These are phyloP conservation scores for Asterophora lycoperdoides DNA, from an alignment of 768 basidiomycete species.

Conservation along the genomic window DNA sequence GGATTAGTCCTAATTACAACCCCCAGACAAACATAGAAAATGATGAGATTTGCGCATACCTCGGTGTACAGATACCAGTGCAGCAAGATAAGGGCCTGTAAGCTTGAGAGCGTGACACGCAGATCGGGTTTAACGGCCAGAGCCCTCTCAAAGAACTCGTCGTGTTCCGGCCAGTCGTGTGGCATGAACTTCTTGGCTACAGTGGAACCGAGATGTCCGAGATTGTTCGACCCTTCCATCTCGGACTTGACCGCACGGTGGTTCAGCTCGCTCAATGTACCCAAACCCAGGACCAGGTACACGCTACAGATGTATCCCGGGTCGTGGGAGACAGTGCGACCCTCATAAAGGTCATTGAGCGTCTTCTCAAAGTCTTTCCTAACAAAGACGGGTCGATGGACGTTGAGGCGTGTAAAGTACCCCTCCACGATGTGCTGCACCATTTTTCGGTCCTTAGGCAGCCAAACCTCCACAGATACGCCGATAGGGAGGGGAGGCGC, in stretches of 20 bases:
- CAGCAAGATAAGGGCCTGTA: constrained; percentile 78
- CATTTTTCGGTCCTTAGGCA: constrained; percentile 74
- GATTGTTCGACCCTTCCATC: constrained; percentile 34
- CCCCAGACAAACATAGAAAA: too few species aligned
- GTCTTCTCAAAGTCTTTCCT: constrained; percentile 64
- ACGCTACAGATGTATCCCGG: constrained; percentile 76
- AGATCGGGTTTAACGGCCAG: constrained; percentile 77
- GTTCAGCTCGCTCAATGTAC: constrained; percentile 79
- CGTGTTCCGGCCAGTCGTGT: constrained; percentile 70
- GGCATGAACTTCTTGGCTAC: constrained; percentile 62
- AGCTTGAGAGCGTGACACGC: constrained; percentile 74
- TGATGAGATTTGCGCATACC: constrained; percentile 43
- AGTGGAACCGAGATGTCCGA: constrained; percentile 31
- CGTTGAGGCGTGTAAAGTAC: constrained; percentile 75
- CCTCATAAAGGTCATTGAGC: constrained; percentile 64
- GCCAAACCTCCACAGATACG: constrained; percentile 51
- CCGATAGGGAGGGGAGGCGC: constrained; percentile 25
- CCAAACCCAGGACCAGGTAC: constrained; percentile 75
- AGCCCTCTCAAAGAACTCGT: constrained; percentile 81
- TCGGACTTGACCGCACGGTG: constrained; percentile 57
- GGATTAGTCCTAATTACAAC: constrained; percentile 12
- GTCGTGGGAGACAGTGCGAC: constrained; percentile 47
- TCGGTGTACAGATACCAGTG: constrained; percentile 92
- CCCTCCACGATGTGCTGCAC: constrained; percentile 57
- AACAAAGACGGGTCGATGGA: constrained; percentile 73